Percentiles rank a stretch among this genome's conserved stretches.
Conservation (phyloP, 2,329 filamentous ascomycete species). For the Stagonosporopsis cucurbitacearum region DNA sequence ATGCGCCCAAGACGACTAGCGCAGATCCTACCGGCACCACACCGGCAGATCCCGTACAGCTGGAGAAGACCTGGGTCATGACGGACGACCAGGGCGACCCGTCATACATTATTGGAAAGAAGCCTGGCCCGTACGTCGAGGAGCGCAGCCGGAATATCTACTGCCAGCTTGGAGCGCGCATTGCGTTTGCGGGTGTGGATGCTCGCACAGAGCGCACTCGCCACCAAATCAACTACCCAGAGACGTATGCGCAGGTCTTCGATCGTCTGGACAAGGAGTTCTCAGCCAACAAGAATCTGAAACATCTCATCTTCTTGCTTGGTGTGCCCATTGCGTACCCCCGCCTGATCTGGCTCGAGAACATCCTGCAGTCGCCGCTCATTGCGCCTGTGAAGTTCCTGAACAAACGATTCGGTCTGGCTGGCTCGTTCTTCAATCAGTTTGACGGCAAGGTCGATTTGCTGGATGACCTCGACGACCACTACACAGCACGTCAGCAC, state of each 20-base stretch:
- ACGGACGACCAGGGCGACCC: slow-evolving; percentile 64
- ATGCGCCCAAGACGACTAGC: slow-evolving; percentile 63
- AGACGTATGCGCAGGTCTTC: slow-evolving; percentile 69
- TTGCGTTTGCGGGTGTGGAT: slow-evolving; percentile 67
- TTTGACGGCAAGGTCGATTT: slow-evolving; percentile 81
- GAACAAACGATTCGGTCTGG: slow-evolving; percentile 87
- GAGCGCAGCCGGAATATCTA: slow-evolving; percentile 67
- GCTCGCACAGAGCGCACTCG: slow-evolving; percentile 78
- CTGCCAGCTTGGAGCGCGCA: slow-evolving; percentile 68
- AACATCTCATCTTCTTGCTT: slow-evolving; percentile 67
- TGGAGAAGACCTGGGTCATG: slow-evolving; percentile 76
- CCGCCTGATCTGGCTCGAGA: slow-evolving; percentile 94
- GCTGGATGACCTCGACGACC: slow-evolving; percentile 70
- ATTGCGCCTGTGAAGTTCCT: slow-evolving; percentile 89
- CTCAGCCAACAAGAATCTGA: slow-evolving; percentile 61
- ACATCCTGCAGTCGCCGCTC: slow-evolving; percentile 83
- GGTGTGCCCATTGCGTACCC: slow-evolving; percentile 74
- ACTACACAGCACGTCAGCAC: slow-evolving; percentile 89
- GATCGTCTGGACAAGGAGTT: slow-evolving; percentile 61
- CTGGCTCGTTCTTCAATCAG: slow-evolving; percentile 86
- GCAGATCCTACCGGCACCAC: slow-evolving; percentile 59
- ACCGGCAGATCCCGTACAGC: slow-evolving; percentile 70
- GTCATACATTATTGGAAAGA: slow-evolving; percentile 79
- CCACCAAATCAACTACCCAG: slow-evolving; percentile 86
- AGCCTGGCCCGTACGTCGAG: slow-evolving; percentile 72